Evolutionary conservation across 352 stramenopile species (phyloP).

Genomic region (Thalassiosira sp.): DNA sequence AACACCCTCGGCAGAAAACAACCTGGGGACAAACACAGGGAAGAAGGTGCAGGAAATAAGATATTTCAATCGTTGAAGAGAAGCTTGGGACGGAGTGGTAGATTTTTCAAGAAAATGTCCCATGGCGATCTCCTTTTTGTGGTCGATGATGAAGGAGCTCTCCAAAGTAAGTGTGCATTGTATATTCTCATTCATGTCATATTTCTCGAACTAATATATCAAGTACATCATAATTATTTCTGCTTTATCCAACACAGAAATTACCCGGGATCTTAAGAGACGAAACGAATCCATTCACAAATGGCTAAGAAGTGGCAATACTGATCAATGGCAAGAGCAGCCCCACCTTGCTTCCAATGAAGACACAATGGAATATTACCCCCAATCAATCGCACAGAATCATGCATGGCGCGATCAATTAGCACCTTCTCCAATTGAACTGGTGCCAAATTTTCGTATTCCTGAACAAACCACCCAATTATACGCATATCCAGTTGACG

Average conservation of each 20-base stretch:
- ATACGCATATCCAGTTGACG: background rate
- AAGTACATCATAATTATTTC: slow-evolving; percentile 2
- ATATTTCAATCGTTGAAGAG: slow-evolving; percentile 28
- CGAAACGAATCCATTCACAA: slow-evolving; percentile 21
- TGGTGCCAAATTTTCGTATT: slow-evolving; percentile 12
- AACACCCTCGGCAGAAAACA: slow-evolving; percentile 23
- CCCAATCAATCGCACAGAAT: slow-evolving; percentile 13
- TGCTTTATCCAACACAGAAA: slow-evolving; percentile 2
- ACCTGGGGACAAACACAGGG: slow-evolving; percentile 4
- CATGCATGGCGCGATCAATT: slow-evolving; percentile 41
- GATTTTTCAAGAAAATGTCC: slow-evolving; percentile 25
- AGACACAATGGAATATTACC: background rate
- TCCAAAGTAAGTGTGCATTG: slow-evolving; percentile 29
- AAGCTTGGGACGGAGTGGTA: slow-evolving; percentile 17
- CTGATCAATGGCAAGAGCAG: background rate
- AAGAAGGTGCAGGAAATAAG: slow-evolving; percentile 16
- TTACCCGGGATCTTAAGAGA: slow-evolving; percentile 19
- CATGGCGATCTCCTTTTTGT: slow-evolving; percentile 10
- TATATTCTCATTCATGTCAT: background rate
- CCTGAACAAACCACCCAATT: background rate
- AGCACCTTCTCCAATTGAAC: slow-evolving; percentile 26
- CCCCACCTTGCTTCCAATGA: background rate
- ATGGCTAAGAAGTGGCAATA: slow-evolving; percentile 6
- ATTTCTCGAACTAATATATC: background rate
- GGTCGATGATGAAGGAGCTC: slow-evolving; percentile 20